These are phyloP conservation scores for Zychaea mexicana DNA, from an alignment of 371 early-diverging fungal species.

Conservation along the genomic window DNA sequence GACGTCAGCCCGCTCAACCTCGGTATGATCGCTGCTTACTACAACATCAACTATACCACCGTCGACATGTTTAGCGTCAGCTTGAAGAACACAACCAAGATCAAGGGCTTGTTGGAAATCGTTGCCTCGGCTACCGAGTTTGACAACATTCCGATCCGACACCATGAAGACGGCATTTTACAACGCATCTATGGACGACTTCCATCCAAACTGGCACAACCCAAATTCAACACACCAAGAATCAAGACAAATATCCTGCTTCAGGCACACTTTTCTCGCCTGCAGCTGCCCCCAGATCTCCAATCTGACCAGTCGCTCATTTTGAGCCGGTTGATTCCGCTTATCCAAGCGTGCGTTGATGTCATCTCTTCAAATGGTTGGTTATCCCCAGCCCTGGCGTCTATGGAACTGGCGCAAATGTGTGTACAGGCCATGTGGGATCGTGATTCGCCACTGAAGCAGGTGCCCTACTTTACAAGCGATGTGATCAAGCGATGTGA, in stretches of 20 bases:
- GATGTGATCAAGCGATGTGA: constrained; percentile 73
- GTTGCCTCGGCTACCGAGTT: constrained; percentile 92
- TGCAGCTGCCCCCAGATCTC: constrained; percentile 89
- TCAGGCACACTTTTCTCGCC: constrained; percentile 94
- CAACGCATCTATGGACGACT: constrained; percentile 80
- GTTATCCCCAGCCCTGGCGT: constrained; percentile 86
- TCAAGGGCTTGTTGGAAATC: constrained; percentile 91
- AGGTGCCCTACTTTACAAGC: constrained; percentile 84
- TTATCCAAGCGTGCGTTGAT: constrained; percentile 95
- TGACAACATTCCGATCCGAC: constrained; percentile 88
- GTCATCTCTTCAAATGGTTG: constrained; percentile 93
- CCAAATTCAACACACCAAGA: constrained; percentile 80
- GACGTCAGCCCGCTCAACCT: constrained; percentile 87
- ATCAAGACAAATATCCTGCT: constrained; percentile 89
- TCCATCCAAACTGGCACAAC: constrained; percentile 68
- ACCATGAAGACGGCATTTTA: constrained; percentile 85
- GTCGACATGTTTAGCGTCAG: constrained; percentile 93
- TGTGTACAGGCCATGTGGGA: constrained; percentile 97
- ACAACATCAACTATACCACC: constrained; percentile 92
- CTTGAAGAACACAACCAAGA: constrained; percentile 82
- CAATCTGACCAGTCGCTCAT: constrained; percentile 84
- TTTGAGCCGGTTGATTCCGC: constrained; percentile 71
- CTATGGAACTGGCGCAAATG: constrained; percentile 98
- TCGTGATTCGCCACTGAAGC: constrained; percentile 87
- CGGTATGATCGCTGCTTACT: constrained; percentile 97